Conservation (phyloP, 345 rosid species). For the Populus pruinosa region DNA sequence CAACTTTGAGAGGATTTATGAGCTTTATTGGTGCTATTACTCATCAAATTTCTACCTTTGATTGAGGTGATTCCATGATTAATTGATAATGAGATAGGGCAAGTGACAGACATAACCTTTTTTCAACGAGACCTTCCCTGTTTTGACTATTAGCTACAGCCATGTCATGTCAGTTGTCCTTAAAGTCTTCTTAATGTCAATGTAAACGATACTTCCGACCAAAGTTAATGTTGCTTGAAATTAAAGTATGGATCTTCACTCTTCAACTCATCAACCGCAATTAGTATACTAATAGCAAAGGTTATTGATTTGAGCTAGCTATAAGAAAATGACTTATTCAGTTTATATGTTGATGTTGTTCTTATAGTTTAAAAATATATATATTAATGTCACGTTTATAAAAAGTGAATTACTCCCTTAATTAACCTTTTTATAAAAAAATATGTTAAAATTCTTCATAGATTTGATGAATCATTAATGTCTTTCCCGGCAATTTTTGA, state of each 20-base stretch:
- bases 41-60: background rate
- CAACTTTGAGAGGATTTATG: background rate
- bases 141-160: background rate
- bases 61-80: background rate
- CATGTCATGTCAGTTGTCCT: background rate
- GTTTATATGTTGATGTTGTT: too few relatives aligned
- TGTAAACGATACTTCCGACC: background rate
- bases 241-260: too few relatives aligned
- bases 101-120: too few relatives aligned
- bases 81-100: background rate
- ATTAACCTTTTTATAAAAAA: too few relatives aligned
- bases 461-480: too few relatives aligned
- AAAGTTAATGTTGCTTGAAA: too few relatives aligned
- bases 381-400: too few relatives aligned
- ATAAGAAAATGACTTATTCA: too few relatives aligned
- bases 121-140: background rate
- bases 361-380: too few relatives aligned
- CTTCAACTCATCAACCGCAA: background rate
- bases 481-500: too few relatives aligned
- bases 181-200: background rate
- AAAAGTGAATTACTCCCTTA: too few relatives aligned
- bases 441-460: too few relatives aligned
- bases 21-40: background rate
- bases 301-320: background rate
- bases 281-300: background rate